Evolutionary conservation across 2,329 filamentous ascomycete species (phyloP), one percentile per base, ranked within the genome.

Genomic region (Hypoxylon sp.): DNA sequence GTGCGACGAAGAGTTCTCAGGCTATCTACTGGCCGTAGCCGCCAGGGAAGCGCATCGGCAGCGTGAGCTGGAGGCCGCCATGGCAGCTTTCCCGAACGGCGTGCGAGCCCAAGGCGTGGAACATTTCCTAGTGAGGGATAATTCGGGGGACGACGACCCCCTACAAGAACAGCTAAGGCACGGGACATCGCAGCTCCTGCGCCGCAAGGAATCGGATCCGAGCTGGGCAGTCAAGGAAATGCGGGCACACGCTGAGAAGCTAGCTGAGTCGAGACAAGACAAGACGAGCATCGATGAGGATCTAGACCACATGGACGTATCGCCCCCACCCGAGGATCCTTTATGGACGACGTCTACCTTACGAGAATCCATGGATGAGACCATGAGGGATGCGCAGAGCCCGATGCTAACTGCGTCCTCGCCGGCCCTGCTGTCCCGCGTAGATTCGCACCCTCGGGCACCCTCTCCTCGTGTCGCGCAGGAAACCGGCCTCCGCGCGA

Each of bases 201-300:
- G 84, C 55, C 81, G 85, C 35, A 85, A 87, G 69, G 86, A 85
- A 42, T 88, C 85, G 2, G 83, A 84, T 46, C 80, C 86, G 66
- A 82, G 84, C 55, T 94, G 90, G 87, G 91, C 92, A 70, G 81
- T 95, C 69, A 84, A 88, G 67, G 88, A 92, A 67, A 90, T 95
- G 89, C 89, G 91, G 66, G 83, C 88, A 66, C 89, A 94, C 73
- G 89, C 87, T 48, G 85, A 91, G 65, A 80, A 87, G 66, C 73
- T 87, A 45, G 81, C 86, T 60, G 76, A 81, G 65, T 79, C 80
- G 37, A 75, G 76, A 55, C 74, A 77, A 67, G 72, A 76, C 55
- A 75, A 71, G 18, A 66, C 69, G 55, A 72, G 69, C 37, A 48
- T 72, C 50, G 68, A 72, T 59, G 74, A 71, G 67, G 72, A 65